Evolutionary conservation across 129 eudicot genomes (phyloP), one percentile per base, ranked within the genome.

Genomic region (Tagetes erecta): DNA sequence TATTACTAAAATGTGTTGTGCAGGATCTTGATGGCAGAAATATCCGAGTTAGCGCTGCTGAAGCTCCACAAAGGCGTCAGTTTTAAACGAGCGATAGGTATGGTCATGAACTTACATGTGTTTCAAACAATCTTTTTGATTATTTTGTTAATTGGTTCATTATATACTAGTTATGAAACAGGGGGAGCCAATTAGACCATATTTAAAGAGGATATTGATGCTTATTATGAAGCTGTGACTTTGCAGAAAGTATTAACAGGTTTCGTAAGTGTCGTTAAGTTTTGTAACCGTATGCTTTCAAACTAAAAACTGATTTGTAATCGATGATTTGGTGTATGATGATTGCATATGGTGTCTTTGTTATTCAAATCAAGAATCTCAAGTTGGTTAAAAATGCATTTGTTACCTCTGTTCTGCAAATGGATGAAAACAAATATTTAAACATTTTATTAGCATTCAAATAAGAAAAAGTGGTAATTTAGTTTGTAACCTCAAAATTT

Each of bases 31-130:
- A 92, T 72, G 98, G 96, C 5, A 77, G 98, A 70, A 56, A 84
- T 76, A 92, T 92, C 64, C 89, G 98, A 63, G 98, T 92, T 27
- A 84, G 90, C 75, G 83, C 78, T 71, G 98, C 98, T 71, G 98
- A 89, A 80, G 84, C 90, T 62, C 92, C 88, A 64, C 83, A 68
- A 65, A 64, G 82, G 82, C 98, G 91, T 58, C 82, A 81, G 38
- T 88, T 68, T 74, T 91, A 75, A 85, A 47, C 65, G 35, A 56
- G 12, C 13, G 3, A 40, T 5, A 64, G 70, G 50, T 64, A 50
- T 64, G 70, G 33, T 40, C 35, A 39, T 64, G 49, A n/a, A n/a
- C 50, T 0, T 64, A 64, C 14, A 6, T 39, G 3, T 10, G 68
- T 64, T 6, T 64, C 39, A 64, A 38, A 39, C 47, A 13, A 5